phyloP scores from a whole-genome alignment of 306 rosid species.

The Medicago arabica region DNA sequence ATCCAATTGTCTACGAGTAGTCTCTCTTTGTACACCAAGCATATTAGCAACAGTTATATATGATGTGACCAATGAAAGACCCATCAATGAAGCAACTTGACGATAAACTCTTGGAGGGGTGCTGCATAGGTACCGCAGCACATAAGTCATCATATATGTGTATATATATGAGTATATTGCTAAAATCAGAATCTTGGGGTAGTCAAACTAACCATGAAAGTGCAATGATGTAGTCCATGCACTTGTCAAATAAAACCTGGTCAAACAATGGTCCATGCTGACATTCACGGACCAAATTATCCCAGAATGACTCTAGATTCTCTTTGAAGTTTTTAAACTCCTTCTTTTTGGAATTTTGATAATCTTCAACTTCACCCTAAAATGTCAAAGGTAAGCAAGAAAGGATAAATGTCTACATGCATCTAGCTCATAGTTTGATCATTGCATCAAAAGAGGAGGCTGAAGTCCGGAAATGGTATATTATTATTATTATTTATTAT shows the following conservation, averaged over 20 bases:
- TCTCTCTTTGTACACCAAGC: constrained; percentile 90
- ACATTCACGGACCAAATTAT: constrained; percentile 79
- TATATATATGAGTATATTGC: constrained; percentile 1
- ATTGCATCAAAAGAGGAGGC: constrained; percentile 23
- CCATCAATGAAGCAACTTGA: constrained; percentile 89
- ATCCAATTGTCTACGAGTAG: constrained; percentile 94
- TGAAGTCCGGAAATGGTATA: constrained; percentile 11
- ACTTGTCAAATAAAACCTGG: constrained; percentile 92
- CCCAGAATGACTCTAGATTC: constrained; percentile 89
- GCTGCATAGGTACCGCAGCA: constrained; percentile 55
- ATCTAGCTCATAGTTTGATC: constrained; percentile 26
- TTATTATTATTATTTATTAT: neutral
- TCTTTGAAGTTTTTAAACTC: constrained; percentile 88
- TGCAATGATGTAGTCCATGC: constrained; percentile 97
- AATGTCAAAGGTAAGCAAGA: constrained; percentile 43
- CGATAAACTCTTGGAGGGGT: constrained; percentile 99
- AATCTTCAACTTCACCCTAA: constrained; percentile 89
- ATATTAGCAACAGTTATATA: constrained; percentile 83
- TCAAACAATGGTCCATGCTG: constrained; percentile 95
- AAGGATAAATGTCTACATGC: constrained; percentile 29
- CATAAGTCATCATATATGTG: constrained; percentile 34
- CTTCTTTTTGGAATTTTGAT: constrained; percentile 90
- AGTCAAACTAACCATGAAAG: constrained; percentile 81
- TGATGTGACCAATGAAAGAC: constrained; percentile 93
- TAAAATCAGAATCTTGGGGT: constrained; percentile 33